These are phyloP conservation scores for Dalbergia cochinchinensis DNA, from an alignment of 306 rosid genomes.

Conservation along the genomic window DNA sequence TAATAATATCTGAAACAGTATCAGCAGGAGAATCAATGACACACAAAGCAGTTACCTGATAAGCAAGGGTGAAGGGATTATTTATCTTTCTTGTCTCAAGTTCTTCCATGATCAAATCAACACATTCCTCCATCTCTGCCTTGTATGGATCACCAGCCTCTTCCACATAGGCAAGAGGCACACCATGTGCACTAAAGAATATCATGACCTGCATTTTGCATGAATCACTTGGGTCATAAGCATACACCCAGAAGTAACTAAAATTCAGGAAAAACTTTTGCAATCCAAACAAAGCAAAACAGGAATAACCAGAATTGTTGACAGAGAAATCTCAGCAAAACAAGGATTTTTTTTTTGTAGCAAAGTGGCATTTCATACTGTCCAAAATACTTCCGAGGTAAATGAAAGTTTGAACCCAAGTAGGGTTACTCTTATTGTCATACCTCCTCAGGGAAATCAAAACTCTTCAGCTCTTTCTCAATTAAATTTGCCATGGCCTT, in stretches of 20 bases:
- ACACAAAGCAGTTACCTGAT: constrained; percentile 64
- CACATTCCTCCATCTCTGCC: constrained; percentile 94
- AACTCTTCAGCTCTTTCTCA: constrained; percentile 70
- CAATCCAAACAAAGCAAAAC: not conserved
- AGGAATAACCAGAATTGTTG: constrained; percentile 20
- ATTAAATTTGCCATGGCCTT: constrained; percentile 89
- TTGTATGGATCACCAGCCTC: constrained; percentile 96
- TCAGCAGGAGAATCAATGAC: not conserved
- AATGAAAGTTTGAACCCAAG: constrained; percentile 30
- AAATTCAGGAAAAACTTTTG: constrained; percentile 11
- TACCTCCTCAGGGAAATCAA: constrained; percentile 70
- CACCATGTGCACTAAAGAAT: constrained; percentile 93
- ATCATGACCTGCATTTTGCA: constrained; percentile 63
- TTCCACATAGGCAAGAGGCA: constrained; percentile 92
- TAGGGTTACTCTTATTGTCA: not conserved
- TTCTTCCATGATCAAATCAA: constrained; percentile 89
- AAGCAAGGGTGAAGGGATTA: constrained; percentile 80
- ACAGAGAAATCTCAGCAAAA: constrained; percentile 14
- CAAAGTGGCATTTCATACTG: constrained; percentile 12
- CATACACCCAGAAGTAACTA: constrained; percentile 7
- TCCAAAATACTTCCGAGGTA: not conserved
- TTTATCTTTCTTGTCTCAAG: constrained; percentile 71
- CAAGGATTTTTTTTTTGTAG: not conserved
- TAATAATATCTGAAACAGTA: not conserved
- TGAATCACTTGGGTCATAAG: constrained; percentile 27